Evolutionary conservation across 2,329 filamentous ascomycete species (phyloP).

Genomic region (Laburnicola sp.): DNA sequence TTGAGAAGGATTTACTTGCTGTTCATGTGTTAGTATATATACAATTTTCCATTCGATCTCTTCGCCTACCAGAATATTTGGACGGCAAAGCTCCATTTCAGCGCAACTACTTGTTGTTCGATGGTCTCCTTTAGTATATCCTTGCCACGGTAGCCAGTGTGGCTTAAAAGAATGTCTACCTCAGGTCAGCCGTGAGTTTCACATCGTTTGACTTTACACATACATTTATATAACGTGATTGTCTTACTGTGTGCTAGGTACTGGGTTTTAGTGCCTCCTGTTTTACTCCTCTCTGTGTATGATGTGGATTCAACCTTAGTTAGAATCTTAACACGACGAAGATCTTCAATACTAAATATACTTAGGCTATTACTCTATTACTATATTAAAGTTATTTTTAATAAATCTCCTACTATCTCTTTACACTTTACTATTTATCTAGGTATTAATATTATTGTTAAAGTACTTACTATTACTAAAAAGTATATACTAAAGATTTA

Average conservation of each 20-base stretch:
- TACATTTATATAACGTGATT: conserved; percentile 11
- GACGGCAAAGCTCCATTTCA: conserved; percentile 42
- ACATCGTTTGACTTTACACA: not conserved
- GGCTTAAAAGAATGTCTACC: conserved; percentile 33
- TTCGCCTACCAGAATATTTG: conserved; percentile 34
- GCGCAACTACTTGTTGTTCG: conserved; percentile 29
- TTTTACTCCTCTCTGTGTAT: not conserved
- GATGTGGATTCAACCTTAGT: not conserved
- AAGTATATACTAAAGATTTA: too few relatives aligned
- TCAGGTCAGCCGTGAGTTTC: not conserved
- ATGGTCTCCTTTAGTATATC: conserved; percentile 37
- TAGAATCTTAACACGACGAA: too few relatives aligned
- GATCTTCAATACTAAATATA: not conserved
- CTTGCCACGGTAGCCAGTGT: conserved; percentile 38
- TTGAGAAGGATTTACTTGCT: too few relatives aligned
- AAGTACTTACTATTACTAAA: too few relatives aligned
- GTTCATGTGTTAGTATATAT: too few relatives aligned
- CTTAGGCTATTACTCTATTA: too few relatives aligned
- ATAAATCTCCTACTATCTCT: too few relatives aligned
- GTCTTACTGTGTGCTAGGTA: not conserved
- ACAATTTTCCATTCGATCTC: too few relatives aligned
- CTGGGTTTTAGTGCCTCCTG: not conserved
- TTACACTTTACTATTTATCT: too few relatives aligned
- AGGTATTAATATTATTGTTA: too few relatives aligned
- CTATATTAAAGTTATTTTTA: too few relatives aligned